Conservation (phyloP, 106 monocot genomes). For the Alisma plantagoaquatica region DNA sequence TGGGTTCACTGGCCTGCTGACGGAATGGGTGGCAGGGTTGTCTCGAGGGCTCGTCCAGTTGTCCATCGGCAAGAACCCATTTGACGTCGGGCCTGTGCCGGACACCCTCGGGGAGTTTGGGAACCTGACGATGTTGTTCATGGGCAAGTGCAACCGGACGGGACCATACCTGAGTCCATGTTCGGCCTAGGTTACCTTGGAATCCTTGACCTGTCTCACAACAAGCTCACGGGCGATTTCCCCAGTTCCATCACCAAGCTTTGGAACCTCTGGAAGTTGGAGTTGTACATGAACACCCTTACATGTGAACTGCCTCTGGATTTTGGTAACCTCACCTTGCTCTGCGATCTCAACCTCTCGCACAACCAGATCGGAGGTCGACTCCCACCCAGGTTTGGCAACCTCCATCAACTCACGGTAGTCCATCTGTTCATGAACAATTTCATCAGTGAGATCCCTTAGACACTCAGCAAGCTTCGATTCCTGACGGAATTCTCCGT, state of each 20-base stretch:
- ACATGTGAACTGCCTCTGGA: conserved; percentile 49
- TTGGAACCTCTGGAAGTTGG: conserved; percentile 51
- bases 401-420: conserved; percentile 37
- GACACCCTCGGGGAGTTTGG: conserved; percentile 44
- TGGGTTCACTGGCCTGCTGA: conserved; percentile 37
- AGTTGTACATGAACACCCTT: conserved; percentile 64
- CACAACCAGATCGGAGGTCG: conserved; percentile 45
- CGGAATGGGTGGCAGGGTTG: conserved; percentile 48
- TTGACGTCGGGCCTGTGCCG: conserved; percentile 44
- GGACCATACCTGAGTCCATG: conserved; percentile 50
- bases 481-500: conserved; percentile 40
- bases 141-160: conserved; percentile 46
- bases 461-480: conserved; percentile 42
- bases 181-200: conserved; percentile 32
- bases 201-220: conserved; percentile 65
- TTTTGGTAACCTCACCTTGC: conserved; percentile 31
- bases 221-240: conserved; percentile 47
- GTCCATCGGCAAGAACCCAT: conserved; percentile 40
- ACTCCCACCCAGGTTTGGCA: conserved; percentile 45
- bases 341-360: conserved; percentile 65
- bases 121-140: conserved; percentile 63
- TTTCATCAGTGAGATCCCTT: conserved; percentile 57
- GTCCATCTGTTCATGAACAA: conserved; percentile 63
- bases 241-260: conserved; percentile 46
- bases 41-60: conserved; percentile 20